phyloP scores from a whole-genome alignment of 371 early-diverging fungal species.

The Lichtheimia ornata region DNA sequence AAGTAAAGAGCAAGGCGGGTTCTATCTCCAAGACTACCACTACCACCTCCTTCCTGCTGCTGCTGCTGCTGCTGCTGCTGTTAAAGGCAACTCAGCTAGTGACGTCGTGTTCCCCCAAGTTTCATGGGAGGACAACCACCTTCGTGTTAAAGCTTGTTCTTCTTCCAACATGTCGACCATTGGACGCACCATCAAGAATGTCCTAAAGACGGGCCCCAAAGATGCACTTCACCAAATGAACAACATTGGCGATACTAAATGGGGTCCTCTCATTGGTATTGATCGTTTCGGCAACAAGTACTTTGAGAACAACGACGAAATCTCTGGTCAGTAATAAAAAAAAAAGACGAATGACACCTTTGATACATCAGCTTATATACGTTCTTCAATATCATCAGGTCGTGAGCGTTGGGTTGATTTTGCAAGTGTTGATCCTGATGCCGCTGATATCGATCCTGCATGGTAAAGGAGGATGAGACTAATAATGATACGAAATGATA shows the following conservation, averaged over 20 bases:
- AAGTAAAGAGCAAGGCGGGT: too few relatives aligned
- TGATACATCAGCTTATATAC: background rate
- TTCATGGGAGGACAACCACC: too few relatives aligned
- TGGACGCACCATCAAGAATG: constrained; percentile 63
- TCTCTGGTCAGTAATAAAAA: constrained; percentile 56
- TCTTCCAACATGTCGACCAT: constrained; percentile 52
- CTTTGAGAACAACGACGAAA: constrained; percentile 86
- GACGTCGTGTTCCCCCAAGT: too few relatives aligned
- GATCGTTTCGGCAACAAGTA: constrained; percentile 92
- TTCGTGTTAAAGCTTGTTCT: background rate
- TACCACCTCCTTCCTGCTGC: too few relatives aligned
- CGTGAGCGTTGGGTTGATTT: constrained; percentile 95
- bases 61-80: too few relatives aligned
- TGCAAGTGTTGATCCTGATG: constrained; percentile 75
- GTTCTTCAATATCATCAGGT: constrained; percentile 31
- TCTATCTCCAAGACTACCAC: too few relatives aligned
- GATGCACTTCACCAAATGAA: constrained; percentile 69
- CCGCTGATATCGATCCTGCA: constrained; percentile 85
- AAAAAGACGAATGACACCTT: too few relatives aligned
- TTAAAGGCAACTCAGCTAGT: too few relatives aligned
- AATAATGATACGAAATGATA: background rate
- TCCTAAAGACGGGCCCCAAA: constrained; percentile 59
- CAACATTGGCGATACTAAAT: constrained; percentile 79
- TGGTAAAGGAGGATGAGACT: constrained; percentile 58
- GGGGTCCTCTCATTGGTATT: constrained; percentile 82